phyloP scores from a whole-genome alignment of 2,329 filamentous ascomycete genomes.

The Ceratocystis alfenasii region DNA sequence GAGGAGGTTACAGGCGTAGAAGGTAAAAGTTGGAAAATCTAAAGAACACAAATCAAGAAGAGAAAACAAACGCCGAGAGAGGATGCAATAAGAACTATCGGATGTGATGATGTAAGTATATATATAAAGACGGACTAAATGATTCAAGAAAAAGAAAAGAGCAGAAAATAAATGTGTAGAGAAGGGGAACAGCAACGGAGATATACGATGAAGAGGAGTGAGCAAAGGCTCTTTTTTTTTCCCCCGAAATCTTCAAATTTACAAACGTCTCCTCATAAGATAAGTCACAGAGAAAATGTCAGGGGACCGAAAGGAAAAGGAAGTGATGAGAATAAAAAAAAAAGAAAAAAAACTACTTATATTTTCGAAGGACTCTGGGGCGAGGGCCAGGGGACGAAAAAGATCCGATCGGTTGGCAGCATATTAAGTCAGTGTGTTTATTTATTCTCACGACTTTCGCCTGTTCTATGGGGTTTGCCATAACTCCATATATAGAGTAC shows the following conservation, averaged over 20 bases:
- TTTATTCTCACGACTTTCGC: not conserved
- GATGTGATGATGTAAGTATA: not conserved
- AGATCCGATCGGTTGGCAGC: slow-evolving; percentile 8
- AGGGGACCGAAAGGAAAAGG: slow-evolving; percentile 9
- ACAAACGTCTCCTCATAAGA: not conserved
- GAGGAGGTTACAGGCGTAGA: not conserved
- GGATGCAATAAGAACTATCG: not conserved
- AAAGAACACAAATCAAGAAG: not conserved
- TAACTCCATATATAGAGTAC: not conserved
- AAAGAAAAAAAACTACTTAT: not conserved
- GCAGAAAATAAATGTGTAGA: not conserved
- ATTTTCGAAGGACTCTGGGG: not conserved
- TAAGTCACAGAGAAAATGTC: not conserved
- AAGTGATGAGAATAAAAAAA: not conserved
- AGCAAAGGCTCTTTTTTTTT: not conserved
- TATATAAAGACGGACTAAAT: not conserved
- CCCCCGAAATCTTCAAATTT: not conserved
- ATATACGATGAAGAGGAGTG: slow-evolving; percentile 1
- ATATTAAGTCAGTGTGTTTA: slow-evolving; percentile 10
- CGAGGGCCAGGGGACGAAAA: slow-evolving; percentile 13
- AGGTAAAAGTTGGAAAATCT: not conserved
- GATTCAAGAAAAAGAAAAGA: not conserved
- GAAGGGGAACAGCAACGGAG: not conserved
- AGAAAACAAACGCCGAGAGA: not conserved
- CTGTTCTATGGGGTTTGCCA: not conserved